Evolutionary conservation across 2,329 filamentous ascomycete genomes (phyloP).

Genomic region (Aspergillus piperis): DNA sequence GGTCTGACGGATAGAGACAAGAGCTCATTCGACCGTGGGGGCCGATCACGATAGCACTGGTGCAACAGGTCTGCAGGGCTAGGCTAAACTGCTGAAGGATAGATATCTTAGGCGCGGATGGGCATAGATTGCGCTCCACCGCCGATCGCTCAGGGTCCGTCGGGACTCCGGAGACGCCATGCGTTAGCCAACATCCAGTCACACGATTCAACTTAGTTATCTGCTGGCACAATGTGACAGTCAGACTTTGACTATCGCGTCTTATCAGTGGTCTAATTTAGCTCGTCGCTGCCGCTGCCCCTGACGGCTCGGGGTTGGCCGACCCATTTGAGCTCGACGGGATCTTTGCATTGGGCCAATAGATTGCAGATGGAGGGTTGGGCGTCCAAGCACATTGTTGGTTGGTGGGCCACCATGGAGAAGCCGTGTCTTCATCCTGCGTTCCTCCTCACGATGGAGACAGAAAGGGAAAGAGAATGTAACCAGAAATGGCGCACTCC

Average conservation of each 20-base stretch:
- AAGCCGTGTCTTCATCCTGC: neutral
- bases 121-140: neutral
- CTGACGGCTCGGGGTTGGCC: neutral
- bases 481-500: slow-evolving; percentile 1
- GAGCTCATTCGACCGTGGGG: neutral
- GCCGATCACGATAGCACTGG: neutral
- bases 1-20: neutral
- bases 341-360: too few species aligned
- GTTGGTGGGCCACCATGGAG: neutral
- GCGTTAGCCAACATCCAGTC: neutral
- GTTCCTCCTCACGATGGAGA: neutral
- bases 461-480: neutral
- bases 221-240: slow-evolving; percentile 12
- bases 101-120: neutral
- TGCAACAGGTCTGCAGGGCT: neutral
- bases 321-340: neutral
- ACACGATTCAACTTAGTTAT: neutral
- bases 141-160: neutral
- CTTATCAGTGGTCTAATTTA: neutral
- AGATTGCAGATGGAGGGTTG: too few species aligned
- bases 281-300: neutral
- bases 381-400: neutral
- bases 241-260: slow-evolving; percentile 5
- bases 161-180: neutral
- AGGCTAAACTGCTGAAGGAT: neutral